Evolutionary conservation across 345 rosid species (phyloP).

Genomic region (Populus pruinosa): DNA sequence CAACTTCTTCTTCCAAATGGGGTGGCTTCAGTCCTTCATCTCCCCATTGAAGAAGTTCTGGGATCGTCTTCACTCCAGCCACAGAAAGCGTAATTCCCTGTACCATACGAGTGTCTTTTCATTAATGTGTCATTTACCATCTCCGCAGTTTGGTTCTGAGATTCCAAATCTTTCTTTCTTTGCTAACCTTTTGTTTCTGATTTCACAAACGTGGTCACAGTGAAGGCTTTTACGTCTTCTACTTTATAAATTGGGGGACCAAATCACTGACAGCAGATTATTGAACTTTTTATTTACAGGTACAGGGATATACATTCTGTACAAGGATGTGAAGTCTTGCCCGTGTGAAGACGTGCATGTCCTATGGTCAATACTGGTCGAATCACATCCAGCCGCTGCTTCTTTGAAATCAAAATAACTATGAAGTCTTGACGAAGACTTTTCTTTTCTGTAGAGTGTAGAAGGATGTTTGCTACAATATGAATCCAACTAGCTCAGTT

Average conservation of each 20-base stretch:
- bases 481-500: background rate
- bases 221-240: background rate
- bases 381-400: conserved; percentile 10
- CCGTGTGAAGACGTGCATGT: conserved; percentile 20
- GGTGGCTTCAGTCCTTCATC: conserved; percentile 18
- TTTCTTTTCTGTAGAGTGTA: background rate
- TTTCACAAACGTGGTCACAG: background rate
- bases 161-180: background rate
- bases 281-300: background rate
- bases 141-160: background rate
- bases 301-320: conserved; percentile 15
- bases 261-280: background rate
- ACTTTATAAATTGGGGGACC: background rate
- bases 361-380: conserved; percentile 25
- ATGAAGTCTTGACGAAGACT: background rate
- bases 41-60: conserved; percentile 20
- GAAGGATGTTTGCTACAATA: background rate
- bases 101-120: background rate
- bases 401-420: background rate
- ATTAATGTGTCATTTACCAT: background rate
- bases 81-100: conserved; percentile 12
- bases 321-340: conserved; percentile 27
- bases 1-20: background rate
- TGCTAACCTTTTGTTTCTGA: background rate
- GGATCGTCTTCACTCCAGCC: conserved; percentile 4